These are phyloP conservation scores for Fusarium metavorans DNA, from an alignment of 2,329 filamentous ascomycete genomes.

Conservation along the genomic window DNA sequence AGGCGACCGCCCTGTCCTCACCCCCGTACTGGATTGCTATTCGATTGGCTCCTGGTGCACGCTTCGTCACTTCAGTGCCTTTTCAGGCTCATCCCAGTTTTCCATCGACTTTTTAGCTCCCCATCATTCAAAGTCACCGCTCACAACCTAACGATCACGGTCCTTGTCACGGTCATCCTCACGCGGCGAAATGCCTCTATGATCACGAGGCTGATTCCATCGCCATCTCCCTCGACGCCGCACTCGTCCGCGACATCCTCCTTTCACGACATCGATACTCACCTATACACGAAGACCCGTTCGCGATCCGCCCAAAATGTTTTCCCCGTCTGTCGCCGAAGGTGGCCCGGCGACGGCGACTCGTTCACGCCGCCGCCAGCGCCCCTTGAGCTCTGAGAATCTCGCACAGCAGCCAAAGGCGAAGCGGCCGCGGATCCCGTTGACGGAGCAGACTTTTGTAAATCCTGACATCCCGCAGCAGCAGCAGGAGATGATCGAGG, in stretches of 20 bases:
- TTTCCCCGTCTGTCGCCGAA: slow-evolving; percentile 66
- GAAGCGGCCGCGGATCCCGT: slow-evolving; percentile 70
- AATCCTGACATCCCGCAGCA: slow-evolving; percentile 59
- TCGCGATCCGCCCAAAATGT: slow-evolving; percentile 61
- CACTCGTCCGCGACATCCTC: slow-evolving; percentile 20
- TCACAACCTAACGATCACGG: slow-evolving; percentile 37
- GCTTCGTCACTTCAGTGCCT: slow-evolving; percentile 44
- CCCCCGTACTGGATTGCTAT: slow-evolving; percentile 32
- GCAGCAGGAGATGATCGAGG: slow-evolving; percentile 66
- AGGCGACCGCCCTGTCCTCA: slow-evolving; percentile 30
- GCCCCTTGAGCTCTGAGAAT: slow-evolving; percentile 67
- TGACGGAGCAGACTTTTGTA: slow-evolving; percentile 68
- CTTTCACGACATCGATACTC: slow-evolving; percentile 20
- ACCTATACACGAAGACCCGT: slow-evolving; percentile 4
- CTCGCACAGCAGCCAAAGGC: slow-evolving; percentile 70
- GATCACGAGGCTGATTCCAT: slow-evolving; percentile 41
- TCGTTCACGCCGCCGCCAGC: slow-evolving; percentile 71
- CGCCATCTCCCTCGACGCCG: slow-evolving; percentile 33
- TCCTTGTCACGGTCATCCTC: slow-evolving; percentile 32
- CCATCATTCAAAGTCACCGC: slow-evolving; percentile 39
- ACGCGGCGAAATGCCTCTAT: slow-evolving; percentile 46
- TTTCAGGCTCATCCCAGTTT: slow-evolving; percentile 38
- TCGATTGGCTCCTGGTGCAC: slow-evolving; percentile 43
- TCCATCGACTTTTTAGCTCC: slow-evolving; percentile 27
- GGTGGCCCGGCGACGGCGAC: slow-evolving; percentile 68